phyloP scores from a whole-genome alignment of 116 monocot genomes.

The Cymodocea nodosa region DNA sequence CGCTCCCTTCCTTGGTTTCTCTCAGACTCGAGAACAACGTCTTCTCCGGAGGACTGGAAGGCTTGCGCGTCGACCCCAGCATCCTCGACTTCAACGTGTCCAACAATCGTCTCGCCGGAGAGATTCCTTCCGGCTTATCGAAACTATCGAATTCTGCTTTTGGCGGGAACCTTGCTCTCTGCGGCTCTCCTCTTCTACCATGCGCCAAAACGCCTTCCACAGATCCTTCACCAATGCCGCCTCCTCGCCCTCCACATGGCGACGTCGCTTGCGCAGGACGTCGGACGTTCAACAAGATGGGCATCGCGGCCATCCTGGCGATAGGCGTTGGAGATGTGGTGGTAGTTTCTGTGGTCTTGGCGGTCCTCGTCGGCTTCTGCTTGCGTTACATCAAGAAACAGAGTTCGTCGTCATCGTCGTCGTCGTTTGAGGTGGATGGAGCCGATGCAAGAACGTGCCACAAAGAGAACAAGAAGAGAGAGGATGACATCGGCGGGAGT shows the following conservation, averaged over 20 bases:
- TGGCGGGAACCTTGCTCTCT: constrained; percentile 20
- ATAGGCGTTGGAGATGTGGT: constrained; percentile 11
- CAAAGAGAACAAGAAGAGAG: constrained; percentile 8
- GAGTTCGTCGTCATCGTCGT: too few relatives aligned
- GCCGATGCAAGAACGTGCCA: neutral
- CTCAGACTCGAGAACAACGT: constrained; percentile 23
- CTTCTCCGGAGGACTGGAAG: constrained; percentile 24
- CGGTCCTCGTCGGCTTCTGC: constrained; percentile 7
- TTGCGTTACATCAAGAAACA: constrained; percentile 10
- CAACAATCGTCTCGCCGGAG: constrained; percentile 14
- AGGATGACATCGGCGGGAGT: neutral
- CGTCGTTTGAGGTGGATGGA: too few relatives aligned
- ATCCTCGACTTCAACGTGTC: constrained; percentile 23
- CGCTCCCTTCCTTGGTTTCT: constrained; percentile 19
- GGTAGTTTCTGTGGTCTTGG: constrained; percentile 11
- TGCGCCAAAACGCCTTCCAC: neutral
- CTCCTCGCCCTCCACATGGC: neutral
- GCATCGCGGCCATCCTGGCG: constrained; percentile 12
- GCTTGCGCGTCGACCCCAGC: neutral
- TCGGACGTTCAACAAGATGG: constrained; percentile 6
- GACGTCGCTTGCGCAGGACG: neutral
- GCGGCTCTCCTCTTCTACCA: constrained; percentile 20
- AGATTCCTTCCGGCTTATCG: constrained; percentile 6
- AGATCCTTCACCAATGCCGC: constrained; percentile 7
- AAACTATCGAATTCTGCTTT: constrained; percentile 18